phyloP scores from a whole-genome alignment of 106 monocot species.

The Platanthera guangdongensis region DNA sequence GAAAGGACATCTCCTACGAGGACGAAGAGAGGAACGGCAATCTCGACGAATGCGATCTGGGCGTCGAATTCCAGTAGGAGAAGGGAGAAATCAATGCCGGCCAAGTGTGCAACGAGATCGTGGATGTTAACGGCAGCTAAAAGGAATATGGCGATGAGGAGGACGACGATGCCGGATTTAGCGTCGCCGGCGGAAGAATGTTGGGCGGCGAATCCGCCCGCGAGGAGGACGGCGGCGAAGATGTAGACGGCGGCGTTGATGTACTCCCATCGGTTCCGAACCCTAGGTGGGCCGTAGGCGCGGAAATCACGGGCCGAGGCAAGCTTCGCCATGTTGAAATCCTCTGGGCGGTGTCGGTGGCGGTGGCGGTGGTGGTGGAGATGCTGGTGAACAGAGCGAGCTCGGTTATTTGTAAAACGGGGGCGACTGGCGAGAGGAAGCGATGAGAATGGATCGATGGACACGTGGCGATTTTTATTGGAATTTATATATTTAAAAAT shows the following conservation, averaged over 20 bases:
- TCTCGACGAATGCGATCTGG: conserved; percentile 72
- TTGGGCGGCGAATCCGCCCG: conserved; percentile 35
- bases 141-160: conserved; percentile 36
- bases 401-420: neutral
- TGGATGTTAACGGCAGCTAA: conserved; percentile 44
- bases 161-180: conserved; percentile 48
- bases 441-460: neutral
- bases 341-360: neutral
- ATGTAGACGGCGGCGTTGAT: conserved; percentile 64
- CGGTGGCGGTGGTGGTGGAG: no score
- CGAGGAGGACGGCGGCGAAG: conserved; percentile 33
- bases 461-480: neutral
- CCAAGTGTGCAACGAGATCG: conserved; percentile 66
- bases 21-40: conserved; percentile 47
- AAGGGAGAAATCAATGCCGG: conserved; percentile 59
- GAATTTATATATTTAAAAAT: no score
- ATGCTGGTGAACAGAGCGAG: no score
- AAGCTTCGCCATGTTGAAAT: conserved; percentile 67
- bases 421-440: no score
- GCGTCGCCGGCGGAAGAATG: conserved; percentile 7
- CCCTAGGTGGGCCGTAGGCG: conserved; percentile 26
- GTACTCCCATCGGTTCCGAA: conserved; percentile 68
- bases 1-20: conserved; percentile 26
- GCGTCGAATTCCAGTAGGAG: conserved; percentile 32
- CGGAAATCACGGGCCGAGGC: conserved; percentile 60